Percentiles rank a stretch among this genome's conserved stretches.
Conservation (phyloP, 1,284 basidiomycete genomes). For the Marasmius tenuissimus region DNA sequence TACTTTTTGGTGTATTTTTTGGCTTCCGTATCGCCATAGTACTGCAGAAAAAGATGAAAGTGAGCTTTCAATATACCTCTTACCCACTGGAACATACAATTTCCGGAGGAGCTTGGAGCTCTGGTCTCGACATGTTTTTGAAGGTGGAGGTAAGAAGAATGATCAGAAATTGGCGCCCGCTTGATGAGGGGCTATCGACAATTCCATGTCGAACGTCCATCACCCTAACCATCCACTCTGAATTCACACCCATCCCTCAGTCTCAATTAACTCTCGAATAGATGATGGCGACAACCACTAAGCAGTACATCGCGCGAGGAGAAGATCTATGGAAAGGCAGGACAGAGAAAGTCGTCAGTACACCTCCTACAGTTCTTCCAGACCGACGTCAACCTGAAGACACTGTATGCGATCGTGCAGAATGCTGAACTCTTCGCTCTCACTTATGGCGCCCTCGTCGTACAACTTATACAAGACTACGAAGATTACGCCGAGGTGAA, state of each 20-base stretch:
- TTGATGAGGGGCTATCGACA: too few species aligned
- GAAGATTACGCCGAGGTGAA: conserved; percentile 94
- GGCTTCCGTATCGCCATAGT: conserved; percentile 95
- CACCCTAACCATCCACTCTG: neutral
- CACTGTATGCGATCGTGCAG: conserved; percentile 44
- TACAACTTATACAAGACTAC: conserved; percentile 98
- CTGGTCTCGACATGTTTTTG: conserved; percentile 87
- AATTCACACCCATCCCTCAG: neutral
- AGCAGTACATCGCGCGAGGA: conserved; percentile 81
- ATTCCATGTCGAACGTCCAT: neutral
- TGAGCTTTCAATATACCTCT: conserved; percentile 5
- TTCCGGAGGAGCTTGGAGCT: conserved; percentile 94
- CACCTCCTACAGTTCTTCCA: neutral
- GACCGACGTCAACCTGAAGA: neutral
- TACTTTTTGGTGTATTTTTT: conserved; percentile 97
- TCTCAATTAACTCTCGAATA: neutral
- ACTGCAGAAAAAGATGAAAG: conserved; percentile 49
- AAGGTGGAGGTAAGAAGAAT: neutral
- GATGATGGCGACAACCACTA: conserved; percentile 68
- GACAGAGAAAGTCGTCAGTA: conserved; percentile 85
- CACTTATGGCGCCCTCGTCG: conserved; percentile 96
- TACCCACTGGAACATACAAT: conserved; percentile 60
- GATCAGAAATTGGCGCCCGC: conserved; percentile 1
- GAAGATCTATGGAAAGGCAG: conserved; percentile 92
- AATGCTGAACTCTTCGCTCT: conserved; percentile 97